Evolutionary conservation across 345 rosid genomes (phyloP).

Genomic region (Pugionium cornutum): DNA sequence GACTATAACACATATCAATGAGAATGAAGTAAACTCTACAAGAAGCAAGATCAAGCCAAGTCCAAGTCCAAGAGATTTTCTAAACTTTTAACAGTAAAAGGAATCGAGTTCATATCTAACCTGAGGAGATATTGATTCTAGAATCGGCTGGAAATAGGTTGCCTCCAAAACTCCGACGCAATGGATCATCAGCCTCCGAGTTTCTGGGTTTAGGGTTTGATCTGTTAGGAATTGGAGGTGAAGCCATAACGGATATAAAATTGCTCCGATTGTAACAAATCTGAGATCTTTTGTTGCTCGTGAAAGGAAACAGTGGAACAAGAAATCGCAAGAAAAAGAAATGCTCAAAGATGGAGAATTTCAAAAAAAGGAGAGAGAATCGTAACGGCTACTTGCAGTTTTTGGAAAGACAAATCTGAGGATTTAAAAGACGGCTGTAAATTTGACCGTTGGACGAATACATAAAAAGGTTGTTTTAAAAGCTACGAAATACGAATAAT

Average conservation of each 20-base stretch:
- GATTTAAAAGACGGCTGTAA: slow-evolving; percentile 29
- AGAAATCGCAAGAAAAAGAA: slow-evolving; percentile 22
- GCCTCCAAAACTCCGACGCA: slow-evolving; percentile 68
- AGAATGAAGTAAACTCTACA: neutral
- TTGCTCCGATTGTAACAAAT: slow-evolving; percentile 15
- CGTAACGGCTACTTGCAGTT: slow-evolving; percentile 43
- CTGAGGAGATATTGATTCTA: slow-evolving; percentile 64
- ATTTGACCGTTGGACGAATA: slow-evolving; percentile 44
- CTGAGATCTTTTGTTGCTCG: neutral
- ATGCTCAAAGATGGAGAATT: neutral
- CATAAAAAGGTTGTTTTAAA: neutral
- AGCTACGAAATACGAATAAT: too few relatives aligned
- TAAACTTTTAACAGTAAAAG: neutral
- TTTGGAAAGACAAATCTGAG: slow-evolving; percentile 16
- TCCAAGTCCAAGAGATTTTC: neutral
- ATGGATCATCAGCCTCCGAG: slow-evolving; percentile 56
- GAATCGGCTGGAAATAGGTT: slow-evolving; percentile 49
- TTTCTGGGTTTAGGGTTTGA: slow-evolving; percentile 52
- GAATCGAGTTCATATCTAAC: slow-evolving; percentile 34
- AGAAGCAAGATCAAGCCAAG: neutral
- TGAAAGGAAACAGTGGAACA: slow-evolving; percentile 3
- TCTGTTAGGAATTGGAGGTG: slow-evolving; percentile 41
- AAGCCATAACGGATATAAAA: slow-evolving; percentile 31
- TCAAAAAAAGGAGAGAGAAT: neutral
- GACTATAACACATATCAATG: neutral